A percentile compares a stretch with the other conserved stretches of the same genome.
These are phyloP conservation scores for Solanum chmielewskii DNA, from an alignment of 257 asterid genomes.

Conservation along the genomic window DNA sequence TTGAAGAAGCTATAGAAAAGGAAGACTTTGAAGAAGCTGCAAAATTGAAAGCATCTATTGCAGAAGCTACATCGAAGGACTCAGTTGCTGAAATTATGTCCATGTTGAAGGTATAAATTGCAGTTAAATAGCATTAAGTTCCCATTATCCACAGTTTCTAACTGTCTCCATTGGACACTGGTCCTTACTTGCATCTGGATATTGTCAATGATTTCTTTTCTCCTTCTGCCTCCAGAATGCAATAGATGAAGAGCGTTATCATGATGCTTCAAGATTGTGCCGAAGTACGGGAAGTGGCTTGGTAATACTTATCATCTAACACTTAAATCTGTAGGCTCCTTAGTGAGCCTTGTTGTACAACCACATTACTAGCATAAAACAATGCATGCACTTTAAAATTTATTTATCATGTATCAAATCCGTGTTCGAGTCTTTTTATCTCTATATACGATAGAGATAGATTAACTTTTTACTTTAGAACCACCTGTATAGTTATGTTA, in stretches of 20 bases:
- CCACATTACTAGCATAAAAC: too few relatives aligned
- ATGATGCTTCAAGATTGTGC: constrained; percentile 86
- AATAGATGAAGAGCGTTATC: constrained; percentile 72
- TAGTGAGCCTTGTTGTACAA: neutral
- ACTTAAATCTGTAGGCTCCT: neutral
- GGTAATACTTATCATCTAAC: constrained; percentile 34
- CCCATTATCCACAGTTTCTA: neutral
- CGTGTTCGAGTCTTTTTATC: neutral
- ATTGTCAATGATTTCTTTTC: constrained; percentile 1
- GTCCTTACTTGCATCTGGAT: neutral
- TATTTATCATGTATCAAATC: neutral
- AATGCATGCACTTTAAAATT: neutral
- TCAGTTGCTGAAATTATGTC: constrained; percentile 68
- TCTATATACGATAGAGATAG: neutral
- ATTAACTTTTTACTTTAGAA: neutral
- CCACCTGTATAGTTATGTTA: neutral
- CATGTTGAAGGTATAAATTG: constrained; percentile 45
- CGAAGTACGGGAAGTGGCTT: constrained; percentile 80
- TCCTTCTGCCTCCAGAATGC: constrained; percentile 38
- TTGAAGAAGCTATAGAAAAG: constrained; percentile 82
- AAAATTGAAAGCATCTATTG: constrained; percentile 53
- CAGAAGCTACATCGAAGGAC: constrained; percentile 68
- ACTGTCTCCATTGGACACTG: neutral
- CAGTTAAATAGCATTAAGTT: constrained; percentile 1
- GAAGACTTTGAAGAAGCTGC: constrained; percentile 89